Conservation (phyloP, 2,329 filamentous ascomycete genomes). For the Neofusicoccum umdonicola region DNA sequence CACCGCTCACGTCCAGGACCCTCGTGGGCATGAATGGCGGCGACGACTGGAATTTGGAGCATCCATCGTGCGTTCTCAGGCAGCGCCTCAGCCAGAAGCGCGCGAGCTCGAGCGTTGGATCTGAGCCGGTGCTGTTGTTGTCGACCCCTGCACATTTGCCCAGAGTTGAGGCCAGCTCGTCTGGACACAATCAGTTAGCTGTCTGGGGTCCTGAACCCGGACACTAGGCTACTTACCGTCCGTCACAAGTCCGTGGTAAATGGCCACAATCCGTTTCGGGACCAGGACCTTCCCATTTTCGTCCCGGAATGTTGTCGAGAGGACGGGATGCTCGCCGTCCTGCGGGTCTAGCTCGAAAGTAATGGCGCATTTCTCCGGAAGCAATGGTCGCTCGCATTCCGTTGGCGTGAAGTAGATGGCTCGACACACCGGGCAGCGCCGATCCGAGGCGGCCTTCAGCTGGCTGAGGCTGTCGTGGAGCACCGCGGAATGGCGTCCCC, state of each 20-base stretch:
- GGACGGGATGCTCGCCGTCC: constrained; percentile 20
- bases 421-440: constrained; percentile 23
- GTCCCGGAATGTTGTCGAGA: constrained; percentile 21
- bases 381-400: constrained; percentile 18
- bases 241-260: constrained; percentile 17
- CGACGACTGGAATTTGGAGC: not conserved
- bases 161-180: constrained; percentile 20
- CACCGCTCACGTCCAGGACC: not conserved
- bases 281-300: not conserved
- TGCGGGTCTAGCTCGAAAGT: constrained; percentile 20
- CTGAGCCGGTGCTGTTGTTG: not conserved
- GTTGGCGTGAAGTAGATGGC: constrained; percentile 21
- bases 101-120: not conserved
- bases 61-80: not conserved
- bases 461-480: constrained; percentile 23
- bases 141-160: not conserved
- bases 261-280: constrained; percentile 21
- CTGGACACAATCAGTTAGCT: not conserved
- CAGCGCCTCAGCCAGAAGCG: not conserved
- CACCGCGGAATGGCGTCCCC: not conserved
- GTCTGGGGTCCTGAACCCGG: no score
- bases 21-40: not conserved
- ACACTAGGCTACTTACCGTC: constrained; percentile 17
- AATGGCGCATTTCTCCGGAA: constrained; percentile 21
- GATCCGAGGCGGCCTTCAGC: constrained; percentile 22